Percentiles rank a stretch among this genome's conserved stretches.
Evolutionary conservation across 2,329 filamentous ascomycete species (phyloP).

Genomic region (Exophiala sideris): DNA sequence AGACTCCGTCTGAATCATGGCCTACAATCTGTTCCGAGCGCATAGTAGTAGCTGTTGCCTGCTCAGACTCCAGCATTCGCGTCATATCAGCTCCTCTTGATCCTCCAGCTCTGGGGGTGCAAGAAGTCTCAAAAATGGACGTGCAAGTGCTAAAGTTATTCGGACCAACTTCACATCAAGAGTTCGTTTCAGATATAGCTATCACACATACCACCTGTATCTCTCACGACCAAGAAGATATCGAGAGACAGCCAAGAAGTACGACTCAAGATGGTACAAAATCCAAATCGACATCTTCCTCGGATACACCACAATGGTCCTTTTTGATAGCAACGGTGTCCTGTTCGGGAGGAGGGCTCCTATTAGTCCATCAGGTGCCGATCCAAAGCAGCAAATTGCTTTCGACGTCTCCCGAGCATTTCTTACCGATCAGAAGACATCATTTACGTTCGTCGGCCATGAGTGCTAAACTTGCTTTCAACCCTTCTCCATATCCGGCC

Average conservation of each 20-base stretch:
- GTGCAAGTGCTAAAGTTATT: slow-evolving; percentile 49
- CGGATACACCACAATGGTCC: slow-evolving; percentile 37
- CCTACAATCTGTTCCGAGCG: slow-evolving; percentile 48
- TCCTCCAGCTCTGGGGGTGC: slow-evolving; percentile 47
- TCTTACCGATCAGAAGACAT: slow-evolving; percentile 46
- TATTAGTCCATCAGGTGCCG: slow-evolving; percentile 45
- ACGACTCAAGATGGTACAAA: slow-evolving; percentile 33
- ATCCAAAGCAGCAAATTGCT: slow-evolving; percentile 31
- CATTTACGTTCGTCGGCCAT: slow-evolving; percentile 50
- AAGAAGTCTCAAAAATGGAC: slow-evolving; percentile 36
- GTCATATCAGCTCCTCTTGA: slow-evolving; percentile 54
- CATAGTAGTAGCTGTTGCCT: slow-evolving; percentile 54
- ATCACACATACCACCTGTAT: slow-evolving; percentile 50
- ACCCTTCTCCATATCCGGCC: slow-evolving; percentile 51
- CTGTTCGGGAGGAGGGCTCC: slow-evolving; percentile 42
- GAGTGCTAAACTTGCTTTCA: slow-evolving; percentile 49
- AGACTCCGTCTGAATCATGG: slow-evolving; percentile 33
- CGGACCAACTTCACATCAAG: slow-evolving; percentile 48
- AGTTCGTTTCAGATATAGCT: slow-evolving; percentile 49
- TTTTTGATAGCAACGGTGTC: slow-evolving; percentile 48
- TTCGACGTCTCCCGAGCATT: slow-evolving; percentile 35
- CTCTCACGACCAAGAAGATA: slow-evolving; percentile 29
- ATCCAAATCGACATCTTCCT: slow-evolving; percentile 16
- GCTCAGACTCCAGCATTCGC: slow-evolving; percentile 55
- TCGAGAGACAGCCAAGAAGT: slow-evolving; percentile 31